Evolutionary conservation across 345 rosid species (phyloP), one percentile per base, ranked within the genome.

Genomic region (Passiflora organensis): DNA sequence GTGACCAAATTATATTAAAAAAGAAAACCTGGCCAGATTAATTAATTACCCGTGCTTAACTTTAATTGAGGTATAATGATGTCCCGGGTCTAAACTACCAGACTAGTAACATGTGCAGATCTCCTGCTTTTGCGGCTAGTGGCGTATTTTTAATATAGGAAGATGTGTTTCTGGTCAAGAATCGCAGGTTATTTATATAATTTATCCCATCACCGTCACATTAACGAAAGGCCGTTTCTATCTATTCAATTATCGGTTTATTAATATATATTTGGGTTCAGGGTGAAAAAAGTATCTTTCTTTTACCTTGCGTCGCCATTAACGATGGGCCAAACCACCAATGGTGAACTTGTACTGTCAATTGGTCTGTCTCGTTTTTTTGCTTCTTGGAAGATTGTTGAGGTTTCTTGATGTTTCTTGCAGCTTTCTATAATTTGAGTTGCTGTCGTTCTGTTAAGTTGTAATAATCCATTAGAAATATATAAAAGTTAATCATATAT

Each of bases 121-220:
- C 67, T 65, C 89, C 85, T 62, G 69, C 81, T 80, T 82, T 75
- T 78, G 67, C 81, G 85, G 78, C 68, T 55, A 58, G 71, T 79
- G 66, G 63, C n/a, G 32, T 44, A 42, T 59, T 56, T 10, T 24
- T 56, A 15, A 15, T 44, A 15, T 20, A 25, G 14, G 10, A 36
- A 36, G n/a, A 36, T 34, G 47, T 20, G 49, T 20, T 12, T 23
- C 18, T 18, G 12, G 57, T 53, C 63, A 51, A 58, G 41, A 21
- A 21, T 46, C 48, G 13, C 42, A 16, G 8, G 6, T 28, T 13
- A 13, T 48, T 48, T 47, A 1, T 36, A 13, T 10, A 48, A 28
- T 28, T 28, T 28, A 28, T 28, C 34, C n/a, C 8, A 8, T 28
- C 34, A 28, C 34, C 34, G 34, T 28, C 34, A 28, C 51, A 0